These are phyloP conservation scores for Begonia fuchsioides DNA, from an alignment of 306 rosid species.

Conservation along the genomic window DNA sequence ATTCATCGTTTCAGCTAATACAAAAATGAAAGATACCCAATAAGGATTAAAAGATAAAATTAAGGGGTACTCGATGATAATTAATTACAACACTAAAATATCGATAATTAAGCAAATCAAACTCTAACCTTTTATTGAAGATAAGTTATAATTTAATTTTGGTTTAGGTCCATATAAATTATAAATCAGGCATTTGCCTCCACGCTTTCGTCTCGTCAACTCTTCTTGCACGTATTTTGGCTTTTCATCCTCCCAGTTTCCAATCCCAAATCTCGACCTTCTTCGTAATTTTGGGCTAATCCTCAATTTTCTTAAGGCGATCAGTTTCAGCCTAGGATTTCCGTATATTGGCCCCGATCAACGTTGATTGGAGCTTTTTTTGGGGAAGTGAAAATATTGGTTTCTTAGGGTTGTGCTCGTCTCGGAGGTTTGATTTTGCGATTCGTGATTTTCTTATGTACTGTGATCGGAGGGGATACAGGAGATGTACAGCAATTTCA, in stretches of 20 bases:
- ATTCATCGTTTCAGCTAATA: too few species aligned
- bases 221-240: not conserved
- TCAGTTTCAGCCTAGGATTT: not conserved
- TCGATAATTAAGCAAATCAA: too few species aligned
- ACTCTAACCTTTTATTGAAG: too few species aligned
- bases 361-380: not conserved
- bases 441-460: not conserved
- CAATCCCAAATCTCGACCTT: not conserved
- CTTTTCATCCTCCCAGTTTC: not conserved
- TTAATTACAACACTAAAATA: too few species aligned
- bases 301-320: not conserved
- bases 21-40: too few species aligned
- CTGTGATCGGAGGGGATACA: not conserved
- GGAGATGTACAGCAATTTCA: slow-evolving; percentile 85
- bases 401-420: not conserved
- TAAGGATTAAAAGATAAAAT: too few species aligned
- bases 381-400: not conserved
- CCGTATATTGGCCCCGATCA: not conserved
- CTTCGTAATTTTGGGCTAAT: not conserved
- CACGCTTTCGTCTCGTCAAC: not conserved
- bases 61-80: too few species aligned
- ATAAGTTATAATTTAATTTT: too few species aligned
- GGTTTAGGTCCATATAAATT: too few species aligned
- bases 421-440: not conserved
- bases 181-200: too few species aligned